Evolutionary conservation across 257 asterid species (phyloP).

Genomic region (Nicotiana obtusifolia): DNA sequence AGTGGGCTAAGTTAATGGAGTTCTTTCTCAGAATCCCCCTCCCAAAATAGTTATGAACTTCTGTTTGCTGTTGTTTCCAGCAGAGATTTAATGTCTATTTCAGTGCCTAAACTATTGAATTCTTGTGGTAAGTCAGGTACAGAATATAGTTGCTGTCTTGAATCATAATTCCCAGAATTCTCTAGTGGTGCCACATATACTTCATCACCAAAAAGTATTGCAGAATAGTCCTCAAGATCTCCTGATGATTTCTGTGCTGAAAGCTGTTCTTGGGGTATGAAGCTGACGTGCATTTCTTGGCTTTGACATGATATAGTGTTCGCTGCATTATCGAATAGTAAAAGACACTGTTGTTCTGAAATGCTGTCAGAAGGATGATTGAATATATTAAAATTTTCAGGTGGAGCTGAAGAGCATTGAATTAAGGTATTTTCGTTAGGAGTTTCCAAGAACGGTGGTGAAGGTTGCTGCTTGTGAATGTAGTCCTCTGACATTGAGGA

Average conservation of each 20-base stretch:
- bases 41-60: slow-evolving; percentile 28
- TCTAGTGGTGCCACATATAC: not conserved
- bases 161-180: slow-evolving; percentile 5
- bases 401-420: slow-evolving; percentile 12
- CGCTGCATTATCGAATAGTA: not conserved
- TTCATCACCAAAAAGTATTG: slow-evolving; percentile 7
- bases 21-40: slow-evolving; percentile 23
- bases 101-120: slow-evolving; percentile 18
- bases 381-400: not conserved
- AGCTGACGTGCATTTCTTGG: not conserved
- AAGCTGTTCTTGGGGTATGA: not conserved
- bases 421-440: not conserved
- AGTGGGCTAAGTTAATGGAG: not conserved
- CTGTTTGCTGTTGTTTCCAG: slow-evolving; percentile 23
- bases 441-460: not conserved
- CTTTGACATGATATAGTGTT: not conserved
- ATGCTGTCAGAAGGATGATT: not conserved
- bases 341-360: not conserved
- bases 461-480: slow-evolving; percentile 10
- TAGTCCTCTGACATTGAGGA: slow-evolving; percentile 2
- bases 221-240: not conserved
- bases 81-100: slow-evolving; percentile 17
- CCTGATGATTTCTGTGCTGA: not conserved
- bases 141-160: slow-evolving; percentile 15
- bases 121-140: slow-evolving; percentile 18